Percentiles rank a stretch among this genome's conserved stretches.
Conservation (phyloP, 148 eudicot species). For the Drosera capensis region DNA sequence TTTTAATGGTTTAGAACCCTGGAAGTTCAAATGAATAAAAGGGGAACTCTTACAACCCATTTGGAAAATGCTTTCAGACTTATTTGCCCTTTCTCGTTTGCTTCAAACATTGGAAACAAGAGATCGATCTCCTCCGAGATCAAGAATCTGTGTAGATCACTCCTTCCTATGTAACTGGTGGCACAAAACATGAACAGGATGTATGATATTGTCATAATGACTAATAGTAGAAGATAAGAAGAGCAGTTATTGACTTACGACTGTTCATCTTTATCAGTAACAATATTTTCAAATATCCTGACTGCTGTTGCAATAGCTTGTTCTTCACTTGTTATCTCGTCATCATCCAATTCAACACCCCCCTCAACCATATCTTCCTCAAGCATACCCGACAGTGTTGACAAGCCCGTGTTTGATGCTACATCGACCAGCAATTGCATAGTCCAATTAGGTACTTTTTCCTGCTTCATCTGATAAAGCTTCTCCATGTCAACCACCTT, state of each 20-base stretch:
- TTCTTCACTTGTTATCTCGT: constrained; percentile 63
- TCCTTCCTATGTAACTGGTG: constrained; percentile 47
- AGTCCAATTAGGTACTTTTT: constrained; percentile 76
- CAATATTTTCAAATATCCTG: constrained; percentile 51
- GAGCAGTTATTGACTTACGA: constrained; percentile 6
- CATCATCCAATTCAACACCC: constrained; percentile 44
- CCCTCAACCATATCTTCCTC: constrained; percentile 46
- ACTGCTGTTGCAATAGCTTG: constrained; percentile 77
- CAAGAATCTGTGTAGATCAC: constrained; percentile 58
- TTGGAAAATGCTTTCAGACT: constrained; percentile 36
- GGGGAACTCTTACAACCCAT: constrained; percentile 57
- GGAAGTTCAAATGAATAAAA: no score
- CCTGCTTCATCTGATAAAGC: constrained; percentile 65
- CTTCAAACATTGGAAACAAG: constrained; percentile 40
- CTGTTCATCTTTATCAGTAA: constrained; percentile 10
- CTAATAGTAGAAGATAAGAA: neutral
- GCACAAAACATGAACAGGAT: constrained; percentile 1
- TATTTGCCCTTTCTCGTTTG: constrained; percentile 43
- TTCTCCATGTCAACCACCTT: constrained; percentile 53
- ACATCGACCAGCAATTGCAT: constrained; percentile 68
- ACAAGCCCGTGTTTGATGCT: constrained; percentile 54
- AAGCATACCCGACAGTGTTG: constrained; percentile 48
- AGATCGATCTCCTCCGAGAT: constrained; percentile 55
- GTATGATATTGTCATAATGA: no score
- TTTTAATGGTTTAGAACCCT: no score